Percentiles rank a stretch among this genome's conserved stretches.
These are phyloP conservation scores for Fusarium mundagurra DNA, from an alignment of 2,329 filamentous ascomycete species.

Conservation along the genomic window DNA sequence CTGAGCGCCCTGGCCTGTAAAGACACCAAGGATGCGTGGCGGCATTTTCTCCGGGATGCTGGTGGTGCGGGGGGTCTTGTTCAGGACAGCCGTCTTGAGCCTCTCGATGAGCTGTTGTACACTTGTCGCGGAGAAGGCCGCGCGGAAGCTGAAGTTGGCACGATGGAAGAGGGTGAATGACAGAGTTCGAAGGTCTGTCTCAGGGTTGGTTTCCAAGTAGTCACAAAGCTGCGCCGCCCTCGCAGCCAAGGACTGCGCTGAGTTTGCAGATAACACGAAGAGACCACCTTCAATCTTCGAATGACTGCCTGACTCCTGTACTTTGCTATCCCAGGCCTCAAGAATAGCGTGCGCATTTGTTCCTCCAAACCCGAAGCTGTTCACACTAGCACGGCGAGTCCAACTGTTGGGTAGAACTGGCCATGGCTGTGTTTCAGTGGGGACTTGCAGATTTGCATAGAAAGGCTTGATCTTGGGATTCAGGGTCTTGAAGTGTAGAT, in stretches of 20 bases:
- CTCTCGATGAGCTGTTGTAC: background rate
- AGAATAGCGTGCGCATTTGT: constrained; percentile 47
- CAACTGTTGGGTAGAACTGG: constrained; percentile 13
- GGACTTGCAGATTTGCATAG: constrained; percentile 32
- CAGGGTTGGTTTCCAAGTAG: background rate
- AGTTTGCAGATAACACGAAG: background rate
- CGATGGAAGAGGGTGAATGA: background rate
- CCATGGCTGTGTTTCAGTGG: constrained; percentile 35
- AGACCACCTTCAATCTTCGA: background rate
- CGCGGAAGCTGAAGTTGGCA: background rate
- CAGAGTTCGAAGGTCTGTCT: background rate
- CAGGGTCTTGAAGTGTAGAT: constrained; percentile 25
- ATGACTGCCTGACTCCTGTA: background rate
- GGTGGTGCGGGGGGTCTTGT: constrained; percentile 1
- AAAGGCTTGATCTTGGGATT: constrained; percentile 34
- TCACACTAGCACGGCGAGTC: constrained; percentile 45
- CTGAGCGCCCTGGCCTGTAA: background rate
- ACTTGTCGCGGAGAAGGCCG: background rate
- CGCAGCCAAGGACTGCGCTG: background rate
- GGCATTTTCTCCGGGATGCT: background rate
- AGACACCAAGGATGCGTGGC: background rate
- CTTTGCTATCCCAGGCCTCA: background rate
- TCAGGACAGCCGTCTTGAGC: background rate
- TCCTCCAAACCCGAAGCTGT: constrained; percentile 53
- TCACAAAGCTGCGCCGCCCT: background rate